Conservation (phyloP, 805 yeast genomes). For the Zygosaccharomyces kombuchaensis region DNA sequence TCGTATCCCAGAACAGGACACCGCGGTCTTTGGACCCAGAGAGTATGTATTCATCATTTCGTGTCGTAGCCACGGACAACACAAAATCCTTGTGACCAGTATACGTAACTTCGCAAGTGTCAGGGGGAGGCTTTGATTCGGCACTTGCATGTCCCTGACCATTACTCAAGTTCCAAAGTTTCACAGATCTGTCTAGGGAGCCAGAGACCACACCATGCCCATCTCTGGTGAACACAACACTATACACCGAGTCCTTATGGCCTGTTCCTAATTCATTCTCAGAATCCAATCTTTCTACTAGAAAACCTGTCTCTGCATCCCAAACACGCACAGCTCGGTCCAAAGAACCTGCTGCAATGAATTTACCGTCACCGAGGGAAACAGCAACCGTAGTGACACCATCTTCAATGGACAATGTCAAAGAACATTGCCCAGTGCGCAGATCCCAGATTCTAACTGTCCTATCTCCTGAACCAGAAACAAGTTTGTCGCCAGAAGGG, state of each 20-base stretch:
- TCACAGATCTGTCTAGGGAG: slow-evolving; percentile 91
- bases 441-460: slow-evolving; percentile 97
- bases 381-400: slow-evolving; percentile 98
- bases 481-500: slow-evolving; percentile 89
- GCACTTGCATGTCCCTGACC: slow-evolving; percentile 39
- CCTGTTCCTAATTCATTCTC: slow-evolving; percentile 88
- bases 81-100: slow-evolving; percentile 97
- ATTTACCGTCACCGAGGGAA: slow-evolving; percentile 81
- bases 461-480: slow-evolving; percentile 94
- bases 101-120: slow-evolving; percentile 82
- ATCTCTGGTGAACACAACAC: slow-evolving; percentile 87
- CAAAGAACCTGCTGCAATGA: slow-evolving; percentile 93
- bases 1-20: slow-evolving; percentile 93
- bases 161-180: slow-evolving; percentile 84
- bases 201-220: slow-evolving; percentile 93
- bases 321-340: slow-evolving; percentile 95
- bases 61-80: slow-evolving; percentile 87
- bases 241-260: slow-evolving; percentile 92
- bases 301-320: slow-evolving; percentile 89
- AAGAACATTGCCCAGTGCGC: slow-evolving; percentile 77
- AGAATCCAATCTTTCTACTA: slow-evolving; percentile 87
- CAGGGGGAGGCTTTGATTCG: slow-evolving; percentile 39
- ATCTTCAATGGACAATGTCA: slow-evolving; percentile 88
- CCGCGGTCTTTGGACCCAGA: slow-evolving; percentile 97
- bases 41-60: slow-evolving; percentile 83